These are phyloP conservation scores for Yarrowia osloensis DNA, from an alignment of 805 yeast species.

Conservation along the genomic window DNA sequence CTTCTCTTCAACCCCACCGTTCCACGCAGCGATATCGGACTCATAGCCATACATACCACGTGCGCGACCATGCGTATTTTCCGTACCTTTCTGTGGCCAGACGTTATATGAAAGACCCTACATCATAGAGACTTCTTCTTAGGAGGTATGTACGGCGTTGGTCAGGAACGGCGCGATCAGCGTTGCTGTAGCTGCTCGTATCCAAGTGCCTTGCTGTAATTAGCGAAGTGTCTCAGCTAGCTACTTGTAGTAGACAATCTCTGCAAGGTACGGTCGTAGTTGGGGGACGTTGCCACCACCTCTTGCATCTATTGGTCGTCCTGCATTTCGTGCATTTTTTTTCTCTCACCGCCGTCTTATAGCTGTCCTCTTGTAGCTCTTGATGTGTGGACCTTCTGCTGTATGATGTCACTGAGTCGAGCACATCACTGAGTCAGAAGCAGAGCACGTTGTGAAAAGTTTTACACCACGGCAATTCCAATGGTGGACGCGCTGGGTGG, in stretches of 20 bases:
- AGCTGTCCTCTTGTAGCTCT: not conserved
- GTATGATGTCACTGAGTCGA: not conserved
- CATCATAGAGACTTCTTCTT: not conserved
- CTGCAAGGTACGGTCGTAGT: not conserved
- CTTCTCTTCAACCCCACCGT: not conserved
- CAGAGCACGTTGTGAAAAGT: not conserved
- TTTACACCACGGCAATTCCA: not conserved
- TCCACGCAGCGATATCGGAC: conserved; percentile 8
- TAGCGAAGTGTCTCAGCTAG: too few relatives aligned
- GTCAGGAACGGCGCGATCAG: not conserved
- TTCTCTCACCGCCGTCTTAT: not conserved
- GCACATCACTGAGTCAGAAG: not conserved
- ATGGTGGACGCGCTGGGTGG: too few relatives aligned
- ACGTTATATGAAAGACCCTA: not conserved
- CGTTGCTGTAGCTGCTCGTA: too few relatives aligned
- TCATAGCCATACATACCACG: not conserved
- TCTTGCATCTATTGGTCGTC: not conserved
- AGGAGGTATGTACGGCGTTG: not conserved
- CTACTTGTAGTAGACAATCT: not conserved
- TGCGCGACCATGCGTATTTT: conserved; percentile 6
- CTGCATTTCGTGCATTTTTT: not conserved
- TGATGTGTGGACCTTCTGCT: too few relatives aligned
- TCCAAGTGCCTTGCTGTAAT: too few relatives aligned
- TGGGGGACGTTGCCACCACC: not conserved
- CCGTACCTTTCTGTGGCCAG: conserved; percentile 2